A percentile compares a stretch with the other conserved stretches of the same genome.
Evolutionary conservation across 2,329 filamentous ascomycete species (phyloP).

Genomic region (Herpotrichia juniperi): DNA sequence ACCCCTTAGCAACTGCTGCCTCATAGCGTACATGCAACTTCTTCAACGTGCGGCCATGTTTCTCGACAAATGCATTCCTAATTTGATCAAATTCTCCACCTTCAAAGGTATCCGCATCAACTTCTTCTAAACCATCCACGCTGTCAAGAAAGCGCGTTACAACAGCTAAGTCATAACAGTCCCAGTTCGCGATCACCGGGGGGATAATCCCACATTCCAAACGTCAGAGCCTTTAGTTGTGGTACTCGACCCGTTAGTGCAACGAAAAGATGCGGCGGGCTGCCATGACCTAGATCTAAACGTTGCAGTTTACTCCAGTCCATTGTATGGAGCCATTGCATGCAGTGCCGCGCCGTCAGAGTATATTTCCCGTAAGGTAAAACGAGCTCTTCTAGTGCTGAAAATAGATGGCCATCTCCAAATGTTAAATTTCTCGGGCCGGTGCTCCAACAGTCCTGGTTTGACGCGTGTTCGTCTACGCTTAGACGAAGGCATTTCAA

Average conservation of each 20-base stretch:
- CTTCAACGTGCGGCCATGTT: slow-evolving; percentile 1
- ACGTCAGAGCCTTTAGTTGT: slow-evolving; percentile 3
- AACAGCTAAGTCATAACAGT: background rate
- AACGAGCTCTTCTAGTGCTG: slow-evolving; percentile 3
- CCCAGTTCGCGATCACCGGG: background rate
- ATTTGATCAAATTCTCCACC: background rate
- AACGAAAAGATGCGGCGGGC: background rate
- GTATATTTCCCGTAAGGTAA: background rate
- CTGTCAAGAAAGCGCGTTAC: slow-evolving; percentile 4
- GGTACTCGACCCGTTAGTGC: slow-evolving; percentile 5
- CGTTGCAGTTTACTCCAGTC: slow-evolving; percentile 8
- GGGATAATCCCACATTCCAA: background rate
- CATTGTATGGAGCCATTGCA: slow-evolving; percentile 5
- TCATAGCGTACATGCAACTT: slow-evolving; percentile 2
- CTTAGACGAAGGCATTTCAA: background rate
- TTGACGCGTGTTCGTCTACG: background rate
- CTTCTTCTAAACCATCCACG: slow-evolving; percentile 7
- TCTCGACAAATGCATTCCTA: background rate
- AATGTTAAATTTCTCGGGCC: slow-evolving; percentile 1
- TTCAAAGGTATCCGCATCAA: background rate
- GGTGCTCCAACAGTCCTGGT: background rate
- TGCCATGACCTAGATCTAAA: slow-evolving; percentile 4
- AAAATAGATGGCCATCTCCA: slow-evolving; percentile 2
- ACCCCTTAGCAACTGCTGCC: background rate
- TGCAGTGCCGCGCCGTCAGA: slow-evolving; percentile 3